Evolutionary conservation across 2,329 filamentous ascomycete genomes (phyloP).

Genomic region (Podosphaera xanthii): DNA sequence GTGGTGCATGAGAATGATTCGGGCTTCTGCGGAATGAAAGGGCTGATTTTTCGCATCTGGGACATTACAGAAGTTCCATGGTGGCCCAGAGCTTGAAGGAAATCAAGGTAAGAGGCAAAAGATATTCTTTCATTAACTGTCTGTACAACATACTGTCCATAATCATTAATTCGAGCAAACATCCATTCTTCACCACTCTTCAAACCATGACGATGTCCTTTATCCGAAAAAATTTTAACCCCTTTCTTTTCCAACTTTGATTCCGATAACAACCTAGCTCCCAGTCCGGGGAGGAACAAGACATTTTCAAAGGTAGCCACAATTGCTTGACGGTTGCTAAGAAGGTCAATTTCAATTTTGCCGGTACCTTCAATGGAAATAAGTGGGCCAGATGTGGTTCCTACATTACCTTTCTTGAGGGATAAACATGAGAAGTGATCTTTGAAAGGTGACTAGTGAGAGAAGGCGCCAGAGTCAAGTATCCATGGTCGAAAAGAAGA

Average conservation of each 20-base stretch:
- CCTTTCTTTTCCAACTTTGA: neutral
- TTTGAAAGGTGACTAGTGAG: neutral
- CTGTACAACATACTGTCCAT: neutral
- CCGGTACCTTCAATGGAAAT: too few species aligned
- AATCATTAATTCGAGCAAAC: neutral
- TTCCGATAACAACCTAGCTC: neutral
- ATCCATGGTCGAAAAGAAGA: neutral
- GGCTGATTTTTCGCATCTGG: neutral
- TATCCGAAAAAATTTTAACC: neutral
- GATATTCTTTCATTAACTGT: neutral
- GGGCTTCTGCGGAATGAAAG: neutral
- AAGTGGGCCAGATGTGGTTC: neutral
- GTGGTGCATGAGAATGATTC: neutral
- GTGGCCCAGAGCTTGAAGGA: neutral
- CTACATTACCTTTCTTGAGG: neutral
- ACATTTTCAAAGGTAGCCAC: neutral
- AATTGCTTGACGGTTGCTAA: neutral
- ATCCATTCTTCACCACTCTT: neutral
- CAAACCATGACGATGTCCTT: neutral
- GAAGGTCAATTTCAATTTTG: too few species aligned
- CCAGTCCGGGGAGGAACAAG: neutral
- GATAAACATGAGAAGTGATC: neutral
- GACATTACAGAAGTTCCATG: neutral
- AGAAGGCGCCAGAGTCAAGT: neutral
- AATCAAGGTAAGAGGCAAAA: slow-evolving; percentile 1